Percentiles rank a stretch among this genome's conserved stretches.
Conservation (phyloP, 192 early-diverging fungal species). For the Linnemannia elongata region DNA sequence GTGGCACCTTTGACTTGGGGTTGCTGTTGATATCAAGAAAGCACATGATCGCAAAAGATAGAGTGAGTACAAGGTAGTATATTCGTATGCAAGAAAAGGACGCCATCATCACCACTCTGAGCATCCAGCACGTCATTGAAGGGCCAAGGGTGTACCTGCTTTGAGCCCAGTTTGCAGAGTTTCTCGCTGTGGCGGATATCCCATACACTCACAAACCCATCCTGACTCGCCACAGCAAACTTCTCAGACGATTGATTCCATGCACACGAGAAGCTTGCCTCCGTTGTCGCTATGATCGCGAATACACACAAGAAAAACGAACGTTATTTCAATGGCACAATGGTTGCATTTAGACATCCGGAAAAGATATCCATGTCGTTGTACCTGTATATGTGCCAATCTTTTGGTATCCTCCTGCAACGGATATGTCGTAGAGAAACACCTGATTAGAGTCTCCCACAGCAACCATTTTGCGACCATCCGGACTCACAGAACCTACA, state of each 20-base stretch:
- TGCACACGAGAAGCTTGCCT: slow-evolving; percentile 94
- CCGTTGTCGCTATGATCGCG: slow-evolving; percentile 68
- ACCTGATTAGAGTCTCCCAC: slow-evolving; percentile 93
- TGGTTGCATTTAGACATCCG: slow-evolving; percentile 6
- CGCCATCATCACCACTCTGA: too few relatives aligned
- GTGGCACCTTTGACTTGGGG: slow-evolving; percentile 77
- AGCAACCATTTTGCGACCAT: slow-evolving; percentile 91
- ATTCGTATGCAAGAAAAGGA: background rate
- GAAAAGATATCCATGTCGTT: background rate
- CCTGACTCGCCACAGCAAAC: slow-evolving; percentile 97
- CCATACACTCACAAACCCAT: slow-evolving; percentile 94
- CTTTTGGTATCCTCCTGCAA: slow-evolving; percentile 74
- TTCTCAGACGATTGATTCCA: slow-evolving; percentile 95
- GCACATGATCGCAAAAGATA: background rate
- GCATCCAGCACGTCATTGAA: background rate
- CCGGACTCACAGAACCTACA: slow-evolving; percentile 87
- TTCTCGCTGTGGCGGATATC: slow-evolving; percentile 87
- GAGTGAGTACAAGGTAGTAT: background rate
- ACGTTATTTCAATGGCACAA: slow-evolving; percentile 4
- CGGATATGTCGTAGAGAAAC: slow-evolving; percentile 85
- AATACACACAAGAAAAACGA: background rate
- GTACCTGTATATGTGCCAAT: slow-evolving; percentile 82
- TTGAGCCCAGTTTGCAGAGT: slow-evolving; percentile 79
- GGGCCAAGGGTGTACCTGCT: slow-evolving; percentile 63
- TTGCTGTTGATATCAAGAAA: slow-evolving; percentile 47